These are phyloP conservation scores for Sugiyamaella mastotermitis DNA, from an alignment of 805 yeast species.

Conservation along the genomic window DNA sequence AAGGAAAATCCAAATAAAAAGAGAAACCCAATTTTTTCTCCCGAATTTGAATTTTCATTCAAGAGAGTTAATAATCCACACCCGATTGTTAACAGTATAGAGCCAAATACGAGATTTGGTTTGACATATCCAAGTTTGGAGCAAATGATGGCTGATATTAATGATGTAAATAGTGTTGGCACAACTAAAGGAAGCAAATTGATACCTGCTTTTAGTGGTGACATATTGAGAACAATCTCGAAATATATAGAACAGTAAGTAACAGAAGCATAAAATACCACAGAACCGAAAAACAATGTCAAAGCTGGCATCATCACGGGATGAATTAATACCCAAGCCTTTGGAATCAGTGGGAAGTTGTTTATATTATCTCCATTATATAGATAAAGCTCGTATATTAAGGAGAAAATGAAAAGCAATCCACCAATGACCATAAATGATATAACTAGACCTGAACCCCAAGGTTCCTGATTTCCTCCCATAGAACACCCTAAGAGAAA, in stretches of 20 bases:
- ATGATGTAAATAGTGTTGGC: slow-evolving; percentile 36
- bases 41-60: slow-evolving; percentile 35
- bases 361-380: too few species aligned
- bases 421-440: slow-evolving; percentile 39
- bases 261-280: too few species aligned
- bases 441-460: slow-evolving; percentile 50
- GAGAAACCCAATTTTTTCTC: too few species aligned
- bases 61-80: slow-evolving; percentile 39
- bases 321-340: not conserved
- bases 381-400: slow-evolving; percentile 29
- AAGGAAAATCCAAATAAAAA: too few species aligned
- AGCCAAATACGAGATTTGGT: slow-evolving; percentile 35
- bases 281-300: too few species aligned
- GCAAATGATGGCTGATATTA: slow-evolving; percentile 39
- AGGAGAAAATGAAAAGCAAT: slow-evolving; percentile 35
- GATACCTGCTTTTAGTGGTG: slow-evolving; percentile 38
- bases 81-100: slow-evolving; percentile 37
- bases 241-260: too few species aligned
- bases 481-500: slow-evolving; percentile 48
- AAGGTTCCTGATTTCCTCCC: slow-evolving; percentile 45
- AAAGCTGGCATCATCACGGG: too few species aligned
- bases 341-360: not conserved
- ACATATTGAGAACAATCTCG: too few species aligned
- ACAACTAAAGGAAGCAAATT: slow-evolving; percentile 40
- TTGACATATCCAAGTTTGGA: slow-evolving; percentile 38